A percentile compares a stretch with the other conserved stretches of the same genome.
Conservation (phyloP, 768 basidiomycete species). For the Cystobasidium onofrii region DNA sequence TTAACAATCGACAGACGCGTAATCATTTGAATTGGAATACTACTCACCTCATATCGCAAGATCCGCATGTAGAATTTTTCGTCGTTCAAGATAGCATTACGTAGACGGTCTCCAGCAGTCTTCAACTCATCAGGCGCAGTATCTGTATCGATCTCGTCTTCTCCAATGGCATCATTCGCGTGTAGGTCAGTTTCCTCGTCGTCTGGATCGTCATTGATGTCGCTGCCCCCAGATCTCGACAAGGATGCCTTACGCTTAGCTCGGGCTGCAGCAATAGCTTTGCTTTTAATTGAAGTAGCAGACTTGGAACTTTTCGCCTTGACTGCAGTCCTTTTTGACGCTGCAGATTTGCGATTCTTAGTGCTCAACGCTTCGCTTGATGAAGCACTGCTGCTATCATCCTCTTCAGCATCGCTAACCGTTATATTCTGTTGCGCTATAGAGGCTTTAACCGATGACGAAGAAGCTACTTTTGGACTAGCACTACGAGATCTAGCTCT, state of each 20-base stretch:
- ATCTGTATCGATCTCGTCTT: conserved; percentile 11
- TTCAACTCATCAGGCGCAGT: conserved; percentile 25
- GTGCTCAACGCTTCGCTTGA: background rate
- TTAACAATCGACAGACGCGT: background rate
- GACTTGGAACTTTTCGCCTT: background rate
- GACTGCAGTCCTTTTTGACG: background rate
- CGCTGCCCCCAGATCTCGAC: background rate
- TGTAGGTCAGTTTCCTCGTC: background rate
- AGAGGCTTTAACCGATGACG: background rate
- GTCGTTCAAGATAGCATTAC: conserved; percentile 44
- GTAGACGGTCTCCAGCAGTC: conserved; percentile 26
- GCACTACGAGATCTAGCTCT: background rate
- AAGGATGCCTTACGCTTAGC: background rate
- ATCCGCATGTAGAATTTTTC: conserved; percentile 53
- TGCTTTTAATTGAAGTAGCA: background rate
- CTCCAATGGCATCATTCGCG: background rate
- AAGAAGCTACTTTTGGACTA: background rate
- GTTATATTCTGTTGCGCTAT: background rate
- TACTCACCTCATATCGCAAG: conserved; percentile 59
- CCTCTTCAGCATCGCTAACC: background rate
- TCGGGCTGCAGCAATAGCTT: background rate
- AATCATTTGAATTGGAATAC: background rate
- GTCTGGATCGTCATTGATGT: background rate
- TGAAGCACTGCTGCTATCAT: background rate
- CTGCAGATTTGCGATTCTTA: background rate